Evolutionary conservation across 176 grass and related monocot genomes (phyloP), one percentile per base, ranked within the genome.

Genomic region (Thalia dealbata): DNA sequence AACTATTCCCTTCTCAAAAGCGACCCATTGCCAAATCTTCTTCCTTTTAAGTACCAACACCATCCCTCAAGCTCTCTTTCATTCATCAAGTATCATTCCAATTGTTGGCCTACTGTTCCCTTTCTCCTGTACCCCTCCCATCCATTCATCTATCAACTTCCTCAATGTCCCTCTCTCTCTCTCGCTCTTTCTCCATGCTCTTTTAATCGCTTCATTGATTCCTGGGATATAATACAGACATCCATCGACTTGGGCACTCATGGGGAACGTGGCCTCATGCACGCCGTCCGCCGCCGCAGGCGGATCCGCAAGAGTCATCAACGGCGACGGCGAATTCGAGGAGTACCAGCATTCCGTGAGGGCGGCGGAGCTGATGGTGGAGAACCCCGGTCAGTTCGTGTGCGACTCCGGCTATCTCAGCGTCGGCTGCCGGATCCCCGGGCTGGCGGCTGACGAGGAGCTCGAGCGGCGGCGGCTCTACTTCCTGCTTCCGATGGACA

Each of bases 401-500:
- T 97, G 95, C 76, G 87, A 90, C 68, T 52, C 87, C 0, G 52
- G 55, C 10, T 75, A 79, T 44, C 87, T 97, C 61, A 70, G 68
- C 32, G 76, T 97, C 1, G 95, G 90, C 4, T 83, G 83, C 78
- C 87, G 95, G 21, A 70, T 97, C 2, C 87, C 95, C 0, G 95
- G 89, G 0, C 73, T 97, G 2, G 68, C 59, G 0, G 85, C 83
- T 2, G 90, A 92, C 61, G 85, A 88, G 80, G 35, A 82, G 76
- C 95, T 97, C 74, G 50, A 82, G 60, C 81, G 84, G 45, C 79
- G 61, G 52, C 87, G 60, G 27, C 65, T 85, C 0, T 97, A 97
- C 87, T 93, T 92, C 76, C 85, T 97, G 11, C 90, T 97, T 12
- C 95, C 90, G 21, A 80, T 92, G 78, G 95, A 92, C 87, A 92